Evolutionary conservation across 2,329 filamentous ascomycete genomes (phyloP).

Genomic region (Botrytis aclada): DNA sequence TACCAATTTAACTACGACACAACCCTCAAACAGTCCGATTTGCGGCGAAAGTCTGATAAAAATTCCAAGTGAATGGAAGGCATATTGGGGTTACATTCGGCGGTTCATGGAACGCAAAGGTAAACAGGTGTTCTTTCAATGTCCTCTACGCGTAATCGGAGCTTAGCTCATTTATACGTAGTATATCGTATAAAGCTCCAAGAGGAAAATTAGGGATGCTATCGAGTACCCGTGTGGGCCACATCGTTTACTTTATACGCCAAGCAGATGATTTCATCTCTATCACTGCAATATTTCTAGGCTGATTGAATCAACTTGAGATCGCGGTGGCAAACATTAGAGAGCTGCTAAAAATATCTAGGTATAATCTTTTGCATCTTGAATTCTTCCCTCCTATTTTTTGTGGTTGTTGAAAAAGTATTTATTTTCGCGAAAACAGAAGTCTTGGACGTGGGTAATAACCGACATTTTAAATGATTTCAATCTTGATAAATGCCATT

Average conservation of each 20-base stretch:
- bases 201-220: not conserved
- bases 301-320: too few species aligned
- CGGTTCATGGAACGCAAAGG: not conserved
- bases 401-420: too few species aligned
- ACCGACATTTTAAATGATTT: not conserved
- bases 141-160: not conserved
- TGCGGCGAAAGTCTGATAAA: not conserved
- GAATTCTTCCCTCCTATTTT: too few species aligned
- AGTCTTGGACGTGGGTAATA: not conserved
- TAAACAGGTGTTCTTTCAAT: not conserved
- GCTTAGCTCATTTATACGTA: not conserved
- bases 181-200: not conserved
- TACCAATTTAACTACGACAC: not conserved
- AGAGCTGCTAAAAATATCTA: too few species aligned
- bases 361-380: too few species aligned
- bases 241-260: not conserved
- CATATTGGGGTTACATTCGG: not conserved
- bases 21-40: not conserved
- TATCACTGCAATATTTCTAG: too few species aligned
- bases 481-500: not conserved
- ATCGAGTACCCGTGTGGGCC: not conserved
- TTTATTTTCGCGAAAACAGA: too few species aligned
- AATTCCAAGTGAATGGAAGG: not conserved
- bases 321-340: too few species aligned
- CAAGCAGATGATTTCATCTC: too few species aligned